Evolutionary conservation across 1,139 yeast genomes (phyloP).

Genomic region (Yueomyces sp.): DNA sequence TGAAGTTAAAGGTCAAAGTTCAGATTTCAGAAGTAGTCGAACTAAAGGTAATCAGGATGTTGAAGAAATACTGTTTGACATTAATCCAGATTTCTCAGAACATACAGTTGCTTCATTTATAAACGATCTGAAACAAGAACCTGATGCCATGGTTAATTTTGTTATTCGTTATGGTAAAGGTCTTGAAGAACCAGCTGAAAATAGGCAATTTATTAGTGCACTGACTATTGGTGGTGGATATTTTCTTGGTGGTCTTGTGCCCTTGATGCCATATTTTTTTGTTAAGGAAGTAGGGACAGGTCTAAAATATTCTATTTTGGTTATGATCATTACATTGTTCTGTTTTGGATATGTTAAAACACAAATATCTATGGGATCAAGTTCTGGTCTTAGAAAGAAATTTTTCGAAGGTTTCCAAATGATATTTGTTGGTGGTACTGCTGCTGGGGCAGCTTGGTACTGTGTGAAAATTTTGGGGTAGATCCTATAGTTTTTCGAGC

Average conservation of each 20-base stretch:
- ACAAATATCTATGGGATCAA: conserved; percentile 69
- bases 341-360: conserved; percentile 80
- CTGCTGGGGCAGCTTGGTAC: conserved; percentile 94
- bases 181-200: conserved; percentile 69
- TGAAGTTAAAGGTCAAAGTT: background rate
- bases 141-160: conserved; percentile 57
- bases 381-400: conserved; percentile 47
- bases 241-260: conserved; percentile 65
- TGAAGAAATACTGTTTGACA: conserved; percentile 55
- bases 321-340: conserved; percentile 76
- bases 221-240: conserved; percentile 65
- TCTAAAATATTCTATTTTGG: conserved; percentile 54
- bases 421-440: conserved; percentile 83
- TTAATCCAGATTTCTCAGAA: conserved; percentile 42
- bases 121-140: conserved; percentile 53
- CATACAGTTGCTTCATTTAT: conserved; percentile 52
- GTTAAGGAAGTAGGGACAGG: conserved; percentile 61
- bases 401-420: conserved; percentile 72
- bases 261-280: conserved; percentile 66
- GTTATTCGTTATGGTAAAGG: conserved; percentile 65
- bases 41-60: conserved; percentile 37
- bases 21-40: background rate
- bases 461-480: conserved; percentile 59
- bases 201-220: conserved; percentile 61
- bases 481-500: background rate